Conservation (phyloP, 495 filamentous ascomycete species). For the Xylaria nigripes region DNA sequence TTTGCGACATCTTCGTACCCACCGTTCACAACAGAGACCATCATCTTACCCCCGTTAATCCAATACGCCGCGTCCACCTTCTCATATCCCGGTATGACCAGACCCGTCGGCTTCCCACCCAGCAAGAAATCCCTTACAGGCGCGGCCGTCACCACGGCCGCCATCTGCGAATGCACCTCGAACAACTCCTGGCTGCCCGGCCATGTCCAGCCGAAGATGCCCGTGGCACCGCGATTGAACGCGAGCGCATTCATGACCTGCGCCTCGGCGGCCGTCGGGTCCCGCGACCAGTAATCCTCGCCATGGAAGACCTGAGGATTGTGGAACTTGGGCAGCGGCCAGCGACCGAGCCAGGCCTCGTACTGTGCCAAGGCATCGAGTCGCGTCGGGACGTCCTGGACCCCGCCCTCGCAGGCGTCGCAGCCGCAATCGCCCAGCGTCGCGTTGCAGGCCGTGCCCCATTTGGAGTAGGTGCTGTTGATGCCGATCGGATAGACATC, state of each 20-base stretch:
- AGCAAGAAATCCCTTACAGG: slow-evolving; percentile 39
- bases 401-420: slow-evolving; percentile 52
- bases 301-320: slow-evolving; percentile 59
- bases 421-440: slow-evolving; percentile 68
- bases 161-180: slow-evolving; percentile 37
- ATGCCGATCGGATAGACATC: slow-evolving; percentile 60
- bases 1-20: slow-evolving; percentile 23
- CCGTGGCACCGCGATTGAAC: slow-evolving; percentile 57
- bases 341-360: slow-evolving; percentile 35
- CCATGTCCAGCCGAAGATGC: slow-evolving; percentile 45
- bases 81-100: slow-evolving; percentile 14
- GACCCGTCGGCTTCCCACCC: slow-evolving; percentile 20
- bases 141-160: slow-evolving; percentile 31
- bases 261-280: slow-evolving; percentile 48
- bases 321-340: slow-evolving; percentile 50
- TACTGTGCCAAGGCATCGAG: slow-evolving; percentile 44
- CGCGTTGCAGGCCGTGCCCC: slow-evolving; percentile 50
- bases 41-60: slow-evolving; percentile 27
- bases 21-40: slow-evolving; percentile 40
- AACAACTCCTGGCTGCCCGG: slow-evolving; percentile 38
- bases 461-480: slow-evolving; percentile 44
- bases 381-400: slow-evolving; percentile 48
- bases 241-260: slow-evolving; percentile 52
- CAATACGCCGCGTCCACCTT: slow-evolving; percentile 40
- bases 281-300: slow-evolving; percentile 52